Conservation (phyloP, 345 rosid genomes). For the Hypericum perforatum region DNA sequence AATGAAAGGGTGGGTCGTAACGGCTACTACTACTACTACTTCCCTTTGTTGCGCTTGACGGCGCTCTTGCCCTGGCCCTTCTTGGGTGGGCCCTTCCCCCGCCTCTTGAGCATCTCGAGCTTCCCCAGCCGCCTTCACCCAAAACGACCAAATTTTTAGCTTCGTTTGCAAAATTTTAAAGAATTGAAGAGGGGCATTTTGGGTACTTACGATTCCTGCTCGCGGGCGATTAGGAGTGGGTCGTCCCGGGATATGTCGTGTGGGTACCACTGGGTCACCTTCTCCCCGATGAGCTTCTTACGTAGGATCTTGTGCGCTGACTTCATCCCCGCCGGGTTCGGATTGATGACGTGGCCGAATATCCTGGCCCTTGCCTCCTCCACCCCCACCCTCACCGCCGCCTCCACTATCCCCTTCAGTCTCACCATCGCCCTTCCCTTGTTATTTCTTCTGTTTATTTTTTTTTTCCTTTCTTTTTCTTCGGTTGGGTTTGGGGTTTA, state of each 20-base stretch:
- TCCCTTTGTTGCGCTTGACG: conserved; percentile 45
- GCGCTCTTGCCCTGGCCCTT: conserved; percentile 83
- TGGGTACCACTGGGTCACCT: conserved; percentile 78
- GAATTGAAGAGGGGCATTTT: too few species aligned
- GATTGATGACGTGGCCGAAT: conserved; percentile 64
- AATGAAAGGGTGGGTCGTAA: too few species aligned
- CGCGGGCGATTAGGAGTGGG: conserved; percentile 45
- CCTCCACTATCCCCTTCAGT: conserved; percentile 39
- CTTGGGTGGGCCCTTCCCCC: conserved; percentile 83
- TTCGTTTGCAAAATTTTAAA: too few species aligned
- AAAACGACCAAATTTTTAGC: too few species aligned
- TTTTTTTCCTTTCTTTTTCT: too few species aligned
- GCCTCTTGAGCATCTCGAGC: conserved; percentile 80
- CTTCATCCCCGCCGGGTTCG: conserved; percentile 48
- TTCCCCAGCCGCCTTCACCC: conserved; percentile 36
- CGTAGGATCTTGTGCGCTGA: conserved; percentile 72
- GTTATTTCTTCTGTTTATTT: too few species aligned
- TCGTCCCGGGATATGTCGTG: conserved; percentile 65
- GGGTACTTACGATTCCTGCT: conserved; percentile 38
- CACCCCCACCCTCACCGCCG: conserved; percentile 50
- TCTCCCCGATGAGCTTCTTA: conserved; percentile 76
- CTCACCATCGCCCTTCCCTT: conserved; percentile 18
- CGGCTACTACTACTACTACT: too few species aligned
- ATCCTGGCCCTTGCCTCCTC: conserved; percentile 67
- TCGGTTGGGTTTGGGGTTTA: too few species aligned